Conservation (phyloP, 164 flowering plant species). For the Vitis labrusca region DNA sequence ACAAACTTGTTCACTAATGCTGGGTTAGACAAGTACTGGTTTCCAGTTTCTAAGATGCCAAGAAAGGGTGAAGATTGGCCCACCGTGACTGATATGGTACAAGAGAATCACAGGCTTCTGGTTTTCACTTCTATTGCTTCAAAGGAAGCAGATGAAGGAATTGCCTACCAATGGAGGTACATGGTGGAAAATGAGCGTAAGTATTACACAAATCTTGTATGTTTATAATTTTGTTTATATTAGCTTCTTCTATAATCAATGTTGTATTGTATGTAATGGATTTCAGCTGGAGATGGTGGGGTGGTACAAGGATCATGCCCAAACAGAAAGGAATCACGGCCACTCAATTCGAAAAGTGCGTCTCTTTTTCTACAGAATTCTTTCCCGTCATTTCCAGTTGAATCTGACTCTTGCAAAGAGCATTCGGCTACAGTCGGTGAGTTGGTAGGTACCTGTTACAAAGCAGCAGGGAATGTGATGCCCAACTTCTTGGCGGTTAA, state of each 20-base stretch:
- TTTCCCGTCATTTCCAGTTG: conserved; percentile 79
- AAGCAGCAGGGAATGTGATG: conserved; percentile 76
- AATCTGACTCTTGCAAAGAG: conserved; percentile 80
- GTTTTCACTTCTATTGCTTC: conserved; percentile 91
- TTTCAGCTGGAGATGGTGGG: conserved; percentile 98
- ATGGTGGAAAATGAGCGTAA: conserved; percentile 92
- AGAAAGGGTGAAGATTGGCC: conserved; percentile 93
- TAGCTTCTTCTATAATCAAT: not conserved
- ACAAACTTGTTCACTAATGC: conserved; percentile 76
- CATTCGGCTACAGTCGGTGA: conserved; percentile 74
- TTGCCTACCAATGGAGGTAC: conserved; percentile 96
- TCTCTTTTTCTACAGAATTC: conserved; percentile 85
- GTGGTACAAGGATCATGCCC: conserved; percentile 73
- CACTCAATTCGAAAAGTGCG: conserved; percentile 60
- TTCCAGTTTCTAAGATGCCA: conserved; percentile 91
- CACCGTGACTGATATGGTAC: conserved; percentile 78
- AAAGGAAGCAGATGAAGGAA: conserved; percentile 88
- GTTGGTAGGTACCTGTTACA: conserved; percentile 78
- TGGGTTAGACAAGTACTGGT: conserved; percentile 84
- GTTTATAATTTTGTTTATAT: not conserved
- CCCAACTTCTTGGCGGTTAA: conserved; percentile 95
- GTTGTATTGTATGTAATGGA: conserved; percentile 4
- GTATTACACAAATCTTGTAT: conserved; percentile 17
- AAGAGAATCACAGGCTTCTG: conserved; percentile 70
- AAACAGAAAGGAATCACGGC: conserved; percentile 83